Conservation (phyloP, 805 yeast genomes). For the Pichia kluyveri region DNA sequence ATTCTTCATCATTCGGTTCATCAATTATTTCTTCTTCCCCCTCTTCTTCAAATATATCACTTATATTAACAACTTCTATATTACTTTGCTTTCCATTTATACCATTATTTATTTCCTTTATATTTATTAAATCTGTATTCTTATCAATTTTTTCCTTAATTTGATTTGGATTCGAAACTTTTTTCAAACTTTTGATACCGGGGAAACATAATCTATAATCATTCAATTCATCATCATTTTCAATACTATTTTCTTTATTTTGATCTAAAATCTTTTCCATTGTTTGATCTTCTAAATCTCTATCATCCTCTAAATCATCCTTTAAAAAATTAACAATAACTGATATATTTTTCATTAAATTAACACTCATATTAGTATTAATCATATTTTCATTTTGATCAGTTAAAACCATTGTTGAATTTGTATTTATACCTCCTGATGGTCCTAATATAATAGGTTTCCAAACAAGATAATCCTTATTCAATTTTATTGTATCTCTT, state of each 20-base stretch:
- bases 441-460: constrained; percentile 79
- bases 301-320: constrained; percentile 60
- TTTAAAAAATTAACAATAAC: constrained; percentile 49
- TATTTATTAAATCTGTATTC: background rate
- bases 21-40: background rate
- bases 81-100: background rate
- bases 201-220: constrained; percentile 16
- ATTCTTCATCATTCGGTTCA: background rate
- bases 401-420: constrained; percentile 33
- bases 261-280: constrained; percentile 33
- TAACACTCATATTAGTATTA: constrained; percentile 15
- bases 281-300: constrained; percentile 50
- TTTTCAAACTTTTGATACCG: constrained; percentile 11
- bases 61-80: constrained; percentile 1
- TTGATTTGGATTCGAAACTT: too few relatives aligned
- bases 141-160: too few relatives aligned
- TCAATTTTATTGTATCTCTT: constrained; percentile 44
- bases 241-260: background rate
- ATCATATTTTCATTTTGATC: constrained; percentile 1
- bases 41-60: background rate
- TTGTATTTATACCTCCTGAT: constrained; percentile 73
- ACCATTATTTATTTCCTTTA: constrained; percentile 2
- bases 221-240: background rate
- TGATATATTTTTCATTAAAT: constrained; percentile 41
- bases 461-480: constrained; percentile 57